Conservation (phyloP, 179 eudicot species). For the Silene vulgaris region DNA sequence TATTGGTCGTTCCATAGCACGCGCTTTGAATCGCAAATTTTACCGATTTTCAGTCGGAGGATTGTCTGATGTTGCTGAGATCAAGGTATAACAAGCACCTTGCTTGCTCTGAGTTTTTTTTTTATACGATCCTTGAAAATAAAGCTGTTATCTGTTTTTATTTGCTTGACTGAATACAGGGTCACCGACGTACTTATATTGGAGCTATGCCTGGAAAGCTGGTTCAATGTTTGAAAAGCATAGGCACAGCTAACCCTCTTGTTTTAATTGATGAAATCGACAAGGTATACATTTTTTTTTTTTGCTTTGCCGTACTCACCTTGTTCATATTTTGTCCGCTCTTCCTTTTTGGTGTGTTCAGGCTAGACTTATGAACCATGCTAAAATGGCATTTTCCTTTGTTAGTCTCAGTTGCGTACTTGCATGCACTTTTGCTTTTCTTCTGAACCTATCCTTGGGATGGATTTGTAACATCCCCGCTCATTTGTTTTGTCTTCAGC, state of each 20-base stretch:
- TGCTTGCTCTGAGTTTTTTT: background rate
- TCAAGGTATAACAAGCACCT: constrained; percentile 49
- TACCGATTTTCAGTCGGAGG: constrained; percentile 98
- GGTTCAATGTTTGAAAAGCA: constrained; percentile 92
- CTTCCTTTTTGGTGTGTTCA: constrained; percentile 1
- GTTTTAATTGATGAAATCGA: constrained; percentile 97
- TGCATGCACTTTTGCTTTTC: constrained; percentile 1
- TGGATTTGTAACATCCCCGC: background rate
- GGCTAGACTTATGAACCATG: background rate
- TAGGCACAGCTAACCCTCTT: constrained; percentile 95
- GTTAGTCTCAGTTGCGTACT: background rate
- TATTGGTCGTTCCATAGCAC: constrained; percentile 97
- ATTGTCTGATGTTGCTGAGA: constrained; percentile 97
- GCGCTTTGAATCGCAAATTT: constrained; percentile 92
- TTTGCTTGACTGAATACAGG: constrained; percentile 44
- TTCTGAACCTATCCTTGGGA: background rate
- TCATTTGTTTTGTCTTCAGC: background rate
- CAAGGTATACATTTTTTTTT: constrained; percentile 52
- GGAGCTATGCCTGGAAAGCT: constrained; percentile 99
- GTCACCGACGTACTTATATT: constrained; percentile 98
- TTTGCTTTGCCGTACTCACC: background rate
- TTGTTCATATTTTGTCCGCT: background rate
- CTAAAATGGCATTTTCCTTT: background rate
- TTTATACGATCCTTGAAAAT: background rate
- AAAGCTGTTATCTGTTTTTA: background rate